Conservation (phyloP, 179 eudicot species). For the Drosera spatulata region DNA sequence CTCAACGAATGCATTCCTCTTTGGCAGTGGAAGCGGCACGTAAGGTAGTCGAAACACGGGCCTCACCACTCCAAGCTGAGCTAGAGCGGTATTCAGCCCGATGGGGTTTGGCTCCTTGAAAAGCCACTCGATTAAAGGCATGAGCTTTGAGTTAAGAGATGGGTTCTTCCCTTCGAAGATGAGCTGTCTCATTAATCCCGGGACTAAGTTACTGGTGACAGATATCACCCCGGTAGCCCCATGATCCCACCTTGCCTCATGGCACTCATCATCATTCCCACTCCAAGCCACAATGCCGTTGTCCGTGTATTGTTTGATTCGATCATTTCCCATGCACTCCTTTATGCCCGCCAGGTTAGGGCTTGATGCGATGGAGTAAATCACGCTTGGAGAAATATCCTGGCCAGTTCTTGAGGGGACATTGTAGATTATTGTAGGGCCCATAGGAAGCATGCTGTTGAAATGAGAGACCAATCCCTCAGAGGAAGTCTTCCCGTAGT, state of each 20-base stretch:
- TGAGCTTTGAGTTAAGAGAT: conserved; percentile 5
- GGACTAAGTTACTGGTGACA: conserved; percentile 72
- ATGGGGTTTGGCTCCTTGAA: conserved; percentile 86
- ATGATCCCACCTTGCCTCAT: conserved; percentile 68
- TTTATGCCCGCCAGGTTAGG: conserved; percentile 69
- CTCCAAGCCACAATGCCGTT: conserved; percentile 61
- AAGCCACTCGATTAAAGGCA: conserved; percentile 71
- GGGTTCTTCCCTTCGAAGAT: conserved; percentile 64
- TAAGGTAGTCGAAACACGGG: conserved; percentile 82
- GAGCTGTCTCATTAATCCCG: conserved; percentile 54
- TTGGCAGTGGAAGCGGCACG: conserved; percentile 57
- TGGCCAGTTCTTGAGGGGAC: conserved; percentile 84
- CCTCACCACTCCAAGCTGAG: conserved; percentile 83
- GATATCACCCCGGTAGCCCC: conserved; percentile 80
- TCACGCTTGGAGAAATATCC: conserved; percentile 67
- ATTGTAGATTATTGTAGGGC: conserved; percentile 74
- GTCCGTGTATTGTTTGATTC: conserved; percentile 52
- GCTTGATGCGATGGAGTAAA: conserved; percentile 28
- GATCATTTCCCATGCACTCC: conserved; percentile 74
- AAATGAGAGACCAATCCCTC: conserved; percentile 74
- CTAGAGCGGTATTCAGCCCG: conserved; percentile 69
- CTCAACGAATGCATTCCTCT: conserved; percentile 69
- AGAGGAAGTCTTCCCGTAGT: conserved; percentile 80
- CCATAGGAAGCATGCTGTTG: conserved; percentile 64
- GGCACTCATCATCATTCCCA: conserved; percentile 83